These are phyloP conservation scores for Phtheirospermum japonicum DNA, from an alignment of 257 asterid genomes.

Conservation along the genomic window DNA sequence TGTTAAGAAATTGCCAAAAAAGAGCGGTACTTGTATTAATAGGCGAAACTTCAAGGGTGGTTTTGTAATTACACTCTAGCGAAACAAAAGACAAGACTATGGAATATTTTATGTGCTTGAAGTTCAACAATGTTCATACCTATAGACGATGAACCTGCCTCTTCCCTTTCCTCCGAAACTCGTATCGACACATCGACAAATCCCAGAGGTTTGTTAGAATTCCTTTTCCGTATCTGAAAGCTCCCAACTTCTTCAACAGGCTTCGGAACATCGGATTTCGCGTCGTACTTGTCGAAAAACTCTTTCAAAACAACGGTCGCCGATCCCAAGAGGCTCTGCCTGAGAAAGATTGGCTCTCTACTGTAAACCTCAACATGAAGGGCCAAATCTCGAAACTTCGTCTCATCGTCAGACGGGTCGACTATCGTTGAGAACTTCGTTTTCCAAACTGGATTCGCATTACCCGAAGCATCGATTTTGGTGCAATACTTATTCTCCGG, in stretches of 20 bases:
- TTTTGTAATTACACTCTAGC: not conserved
- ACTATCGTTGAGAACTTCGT: constrained; percentile 55
- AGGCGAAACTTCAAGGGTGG: not conserved
- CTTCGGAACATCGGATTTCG: constrained; percentile 38
- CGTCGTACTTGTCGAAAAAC: constrained; percentile 57
- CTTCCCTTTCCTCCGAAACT: constrained; percentile 60
- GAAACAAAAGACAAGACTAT: not conserved
- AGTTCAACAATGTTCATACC: constrained; percentile 20
- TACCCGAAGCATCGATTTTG: constrained; percentile 69
- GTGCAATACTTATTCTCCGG: constrained; percentile 73
- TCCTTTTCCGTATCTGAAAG: constrained; percentile 69
- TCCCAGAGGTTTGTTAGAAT: constrained; percentile 64
- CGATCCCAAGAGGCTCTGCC: constrained; percentile 64
- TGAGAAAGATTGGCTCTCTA: constrained; percentile 72
- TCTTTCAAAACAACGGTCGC: constrained; percentile 67
- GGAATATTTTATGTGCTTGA: not conserved
- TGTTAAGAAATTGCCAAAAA: too few species aligned
- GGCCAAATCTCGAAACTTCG: constrained; percentile 43
- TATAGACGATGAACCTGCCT: constrained; percentile 35
- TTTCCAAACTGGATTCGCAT: constrained; percentile 70
- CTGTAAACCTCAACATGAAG: constrained; percentile 73
- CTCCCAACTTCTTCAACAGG: constrained; percentile 82
- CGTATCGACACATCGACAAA: constrained; percentile 68
- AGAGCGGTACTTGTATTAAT: too few species aligned
- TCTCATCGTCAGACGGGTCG: constrained; percentile 38